A percentile compares a stretch with the other conserved stretches of the same genome.
phyloP scores from a whole-genome alignment of 129 eudicot genomes.

The Artemisia tridentata region DNA sequence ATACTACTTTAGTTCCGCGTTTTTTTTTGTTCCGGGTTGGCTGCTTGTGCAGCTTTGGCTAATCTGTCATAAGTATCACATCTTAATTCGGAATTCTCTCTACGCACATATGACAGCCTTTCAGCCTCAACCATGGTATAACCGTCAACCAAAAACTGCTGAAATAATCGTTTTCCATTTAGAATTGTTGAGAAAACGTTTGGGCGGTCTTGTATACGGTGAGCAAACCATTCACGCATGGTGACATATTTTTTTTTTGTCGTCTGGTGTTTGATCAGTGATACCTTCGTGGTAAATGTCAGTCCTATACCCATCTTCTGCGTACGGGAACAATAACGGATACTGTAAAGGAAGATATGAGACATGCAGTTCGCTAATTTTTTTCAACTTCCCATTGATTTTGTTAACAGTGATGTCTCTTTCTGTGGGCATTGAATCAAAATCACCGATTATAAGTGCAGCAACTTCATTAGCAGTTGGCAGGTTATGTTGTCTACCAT shows the following conservation, averaged over 20 bases:
- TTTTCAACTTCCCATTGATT: neutral
- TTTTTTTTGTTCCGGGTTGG: too few relatives aligned
- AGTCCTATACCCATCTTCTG: neutral
- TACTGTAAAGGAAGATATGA: neutral
- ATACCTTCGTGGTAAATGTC: neutral
- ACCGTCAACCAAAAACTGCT: neutral
- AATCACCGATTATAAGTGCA: neutral
- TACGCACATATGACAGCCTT: neutral
- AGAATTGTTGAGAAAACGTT: neutral
- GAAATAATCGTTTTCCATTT: neutral
- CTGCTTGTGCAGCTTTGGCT: neutral
- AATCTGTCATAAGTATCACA: neutral
- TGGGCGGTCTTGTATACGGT: neutral
- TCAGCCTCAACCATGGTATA: neutral
- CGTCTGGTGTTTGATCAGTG: neutral
- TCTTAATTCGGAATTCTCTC: neutral
- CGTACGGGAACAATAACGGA: neutral
- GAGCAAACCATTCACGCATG: neutral
- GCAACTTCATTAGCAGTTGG: neutral
- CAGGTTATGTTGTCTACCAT: neutral
- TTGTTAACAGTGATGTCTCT: neutral
- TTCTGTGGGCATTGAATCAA: neutral
- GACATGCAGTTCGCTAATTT: neutral
- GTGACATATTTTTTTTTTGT: neutral
- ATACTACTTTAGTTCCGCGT: too few relatives aligned